Conservation (phyloP, 192 early-diverging fungal genomes). For the Diversispora epigaea region DNA sequence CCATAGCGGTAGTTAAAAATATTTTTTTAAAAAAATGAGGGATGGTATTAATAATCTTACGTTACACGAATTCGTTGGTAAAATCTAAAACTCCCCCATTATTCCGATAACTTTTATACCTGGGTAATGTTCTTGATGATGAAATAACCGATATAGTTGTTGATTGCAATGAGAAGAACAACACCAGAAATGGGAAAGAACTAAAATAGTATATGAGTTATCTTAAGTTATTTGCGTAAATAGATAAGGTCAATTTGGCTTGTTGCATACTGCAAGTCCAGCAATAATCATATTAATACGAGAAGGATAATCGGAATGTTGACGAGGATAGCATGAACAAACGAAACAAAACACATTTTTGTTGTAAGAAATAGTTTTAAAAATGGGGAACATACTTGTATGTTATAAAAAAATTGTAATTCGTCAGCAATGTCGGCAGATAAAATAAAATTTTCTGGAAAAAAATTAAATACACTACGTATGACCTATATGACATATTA, state of each 20-base stretch:
- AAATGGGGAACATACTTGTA: too few species aligned
- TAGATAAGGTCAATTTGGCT: slow-evolving; percentile 3
- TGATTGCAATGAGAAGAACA: slow-evolving; percentile 2
- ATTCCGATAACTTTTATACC: too few species aligned
- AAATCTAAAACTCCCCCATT: neutral
- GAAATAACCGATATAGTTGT: slow-evolving; percentile 10
- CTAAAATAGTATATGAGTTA: slow-evolving; percentile 8
- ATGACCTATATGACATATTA: too few species aligned
- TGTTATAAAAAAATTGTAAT: too few species aligned
- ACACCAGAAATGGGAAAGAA: slow-evolving; percentile 18
- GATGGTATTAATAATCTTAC: slow-evolving; percentile 7
- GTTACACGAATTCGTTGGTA: neutral
- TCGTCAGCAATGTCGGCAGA: too few species aligned
- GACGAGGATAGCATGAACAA: too few species aligned
- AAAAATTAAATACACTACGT: too few species aligned
- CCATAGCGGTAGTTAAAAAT: neutral
- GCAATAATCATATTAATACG: slow-evolving; percentile 14
- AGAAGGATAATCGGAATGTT: too few species aligned
- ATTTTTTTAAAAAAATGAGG: slow-evolving; percentile 8
- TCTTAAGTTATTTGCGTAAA: neutral
- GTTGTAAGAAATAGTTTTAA: too few species aligned
- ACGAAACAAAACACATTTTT: too few species aligned
- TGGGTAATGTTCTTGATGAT: neutral
- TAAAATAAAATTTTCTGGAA: too few species aligned
- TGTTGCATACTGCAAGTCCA: slow-evolving; percentile 13